Evolutionary conservation across 2,329 filamentous ascomycete genomes (phyloP).

Genomic region (Didymella pinodella): DNA sequence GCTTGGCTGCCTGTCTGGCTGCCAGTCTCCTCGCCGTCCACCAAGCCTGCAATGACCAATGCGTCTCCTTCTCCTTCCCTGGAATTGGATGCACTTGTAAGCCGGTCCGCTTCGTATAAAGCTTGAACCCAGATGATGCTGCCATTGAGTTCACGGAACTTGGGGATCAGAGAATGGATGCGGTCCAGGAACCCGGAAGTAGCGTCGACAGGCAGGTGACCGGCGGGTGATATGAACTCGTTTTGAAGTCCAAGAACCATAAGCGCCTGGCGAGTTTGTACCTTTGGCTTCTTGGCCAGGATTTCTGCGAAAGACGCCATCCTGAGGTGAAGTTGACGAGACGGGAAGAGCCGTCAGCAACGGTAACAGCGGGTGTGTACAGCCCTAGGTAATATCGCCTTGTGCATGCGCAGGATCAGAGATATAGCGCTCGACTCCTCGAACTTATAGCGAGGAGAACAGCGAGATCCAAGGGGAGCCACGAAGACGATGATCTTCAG

Average conservation of each 20-base stretch:
- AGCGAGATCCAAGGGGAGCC: neutral
- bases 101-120: slow-evolving; percentile 70
- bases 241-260: slow-evolving; percentile 89
- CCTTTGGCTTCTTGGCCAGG: slow-evolving; percentile 58
- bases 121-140: slow-evolving; percentile 87
- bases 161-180: slow-evolving; percentile 70
- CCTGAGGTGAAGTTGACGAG: slow-evolving; percentile 13
- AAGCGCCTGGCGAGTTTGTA: slow-evolving; percentile 72
- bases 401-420: slow-evolving; percentile 11
- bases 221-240: slow-evolving; percentile 77
- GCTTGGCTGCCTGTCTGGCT: slow-evolving; percentile 46
- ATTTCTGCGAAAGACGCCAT: slow-evolving; percentile 56
- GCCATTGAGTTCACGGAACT: slow-evolving; percentile 73
- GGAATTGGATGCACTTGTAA: slow-evolving; percentile 59
- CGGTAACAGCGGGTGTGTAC: slow-evolving; percentile 8
- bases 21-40: slow-evolving; percentile 46
- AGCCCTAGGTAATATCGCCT: slow-evolving; percentile 3
- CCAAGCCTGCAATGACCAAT: slow-evolving; percentile 52
- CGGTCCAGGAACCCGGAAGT: slow-evolving; percentile 72
- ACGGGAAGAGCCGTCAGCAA: slow-evolving; percentile 9
- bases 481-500: slow-evolving; percentile 11
- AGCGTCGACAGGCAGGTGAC: slow-evolving; percentile 71
- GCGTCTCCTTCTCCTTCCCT: slow-evolving; percentile 59
- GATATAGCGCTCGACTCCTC: neutral
- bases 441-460: slow-evolving; percentile 1